These are phyloP conservation scores for Zalaria obscura DNA, from an alignment of 2,329 filamentous ascomycete species.

Conservation along the genomic window DNA sequence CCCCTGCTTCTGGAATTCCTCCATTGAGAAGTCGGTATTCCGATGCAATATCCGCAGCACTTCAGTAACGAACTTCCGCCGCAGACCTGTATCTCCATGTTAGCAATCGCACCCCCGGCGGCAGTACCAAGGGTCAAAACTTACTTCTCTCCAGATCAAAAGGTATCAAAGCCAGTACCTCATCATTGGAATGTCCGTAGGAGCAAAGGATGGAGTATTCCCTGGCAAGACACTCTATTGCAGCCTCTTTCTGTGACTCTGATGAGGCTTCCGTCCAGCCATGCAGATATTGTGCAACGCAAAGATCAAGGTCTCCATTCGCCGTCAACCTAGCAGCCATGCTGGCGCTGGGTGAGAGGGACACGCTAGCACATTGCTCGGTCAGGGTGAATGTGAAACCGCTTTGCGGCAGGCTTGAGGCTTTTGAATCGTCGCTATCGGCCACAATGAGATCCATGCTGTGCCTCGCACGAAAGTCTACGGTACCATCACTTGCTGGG, in stretches of 20 bases:
- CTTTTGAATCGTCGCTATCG: constrained; percentile 47
- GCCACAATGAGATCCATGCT: constrained; percentile 53
- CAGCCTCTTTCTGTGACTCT: neutral
- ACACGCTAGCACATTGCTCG: constrained; percentile 32
- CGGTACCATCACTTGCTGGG: constrained; percentile 63
- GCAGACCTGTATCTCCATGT: constrained; percentile 37
- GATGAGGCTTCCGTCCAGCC: constrained; percentile 6
- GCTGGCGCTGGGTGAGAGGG: constrained; percentile 34
- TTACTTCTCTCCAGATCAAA: constrained; percentile 8
- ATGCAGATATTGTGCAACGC: constrained; percentile 26
- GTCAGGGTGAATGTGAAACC: constrained; percentile 60
- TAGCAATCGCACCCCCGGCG: too few species aligned
- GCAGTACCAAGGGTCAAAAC: too few species aligned
- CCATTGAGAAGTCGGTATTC: constrained; percentile 69
- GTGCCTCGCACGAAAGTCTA: constrained; percentile 65
- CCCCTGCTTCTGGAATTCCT: constrained; percentile 47
- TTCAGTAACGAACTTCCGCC: constrained; percentile 49
- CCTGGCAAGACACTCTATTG: neutral
- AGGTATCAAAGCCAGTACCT: constrained; percentile 30
- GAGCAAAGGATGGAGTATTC: neutral
- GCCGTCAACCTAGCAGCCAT: constrained; percentile 28
- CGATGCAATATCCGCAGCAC: constrained; percentile 59
- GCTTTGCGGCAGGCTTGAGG: constrained; percentile 59
- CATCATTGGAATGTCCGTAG: constrained; percentile 23
- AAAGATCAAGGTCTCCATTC: constrained; percentile 27